Conservation (phyloP, 2,329 filamentous ascomycete species). For the Botrytis tulipae region DNA sequence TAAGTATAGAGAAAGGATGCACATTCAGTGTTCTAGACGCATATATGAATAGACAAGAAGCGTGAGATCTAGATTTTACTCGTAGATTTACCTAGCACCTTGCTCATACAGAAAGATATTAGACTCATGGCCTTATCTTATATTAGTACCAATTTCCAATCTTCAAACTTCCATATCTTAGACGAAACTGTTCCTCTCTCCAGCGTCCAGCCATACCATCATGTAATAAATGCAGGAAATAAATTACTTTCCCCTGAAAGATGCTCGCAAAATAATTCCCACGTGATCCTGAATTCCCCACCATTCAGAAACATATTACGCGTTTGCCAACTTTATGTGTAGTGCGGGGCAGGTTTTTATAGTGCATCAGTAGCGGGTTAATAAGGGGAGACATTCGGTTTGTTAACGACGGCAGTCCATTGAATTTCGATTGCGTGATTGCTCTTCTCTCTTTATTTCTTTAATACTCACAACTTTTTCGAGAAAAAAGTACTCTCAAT, state of each 20-base stretch:
- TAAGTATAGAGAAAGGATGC: background rate
- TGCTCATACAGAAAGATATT: background rate
- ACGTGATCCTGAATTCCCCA: slow-evolving; percentile 9
- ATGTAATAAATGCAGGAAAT: background rate
- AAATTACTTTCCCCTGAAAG: background rate
- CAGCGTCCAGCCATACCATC: background rate
- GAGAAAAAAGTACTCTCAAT: background rate
- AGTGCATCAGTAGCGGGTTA: slow-evolving; percentile 13
- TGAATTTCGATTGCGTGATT: slow-evolving; percentile 9
- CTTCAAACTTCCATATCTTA: too few species aligned
- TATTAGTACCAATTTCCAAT: background rate
- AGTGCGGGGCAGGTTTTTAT: slow-evolving; percentile 20
- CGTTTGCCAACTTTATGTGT: slow-evolving; percentile 10
- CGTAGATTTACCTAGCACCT: background rate
- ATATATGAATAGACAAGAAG: slow-evolving; percentile 1
- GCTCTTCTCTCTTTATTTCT: background rate
- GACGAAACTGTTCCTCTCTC: background rate
- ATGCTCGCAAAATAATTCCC: background rate
- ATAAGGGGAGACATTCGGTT: slow-evolving; percentile 7
- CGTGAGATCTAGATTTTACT: background rate
- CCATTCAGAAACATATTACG: background rate
- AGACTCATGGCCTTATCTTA: too few species aligned
- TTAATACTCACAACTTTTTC: background rate
- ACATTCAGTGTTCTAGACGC: background rate
- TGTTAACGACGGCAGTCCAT: background rate